Percentiles rank a stretch among this genome's conserved stretches.
phyloP scores from a whole-genome alignment of 345 rosid genomes.

The Microthlaspi erraticum region DNA sequence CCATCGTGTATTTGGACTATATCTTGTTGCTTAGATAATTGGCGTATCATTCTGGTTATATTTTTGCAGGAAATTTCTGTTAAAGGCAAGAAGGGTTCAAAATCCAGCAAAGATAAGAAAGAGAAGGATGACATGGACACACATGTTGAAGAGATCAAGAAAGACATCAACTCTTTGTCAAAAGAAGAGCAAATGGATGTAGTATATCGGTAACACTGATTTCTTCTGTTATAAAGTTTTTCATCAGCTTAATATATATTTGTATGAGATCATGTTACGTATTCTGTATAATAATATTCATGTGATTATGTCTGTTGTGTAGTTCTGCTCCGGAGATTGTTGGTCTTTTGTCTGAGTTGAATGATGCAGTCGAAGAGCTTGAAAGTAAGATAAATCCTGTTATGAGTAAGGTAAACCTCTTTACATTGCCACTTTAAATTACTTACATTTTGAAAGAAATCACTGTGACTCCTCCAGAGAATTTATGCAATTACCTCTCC shows the following conservation, averaged over 20 bases:
- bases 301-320: slow-evolving; percentile 32
- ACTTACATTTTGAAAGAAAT: not conserved
- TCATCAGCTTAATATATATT: slow-evolving; percentile 10
- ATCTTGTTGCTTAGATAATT: slow-evolving; percentile 29
- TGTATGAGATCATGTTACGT: not conserved
- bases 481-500: slow-evolving; percentile 27
- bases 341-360: slow-evolving; percentile 83
- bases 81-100: slow-evolving; percentile 45
- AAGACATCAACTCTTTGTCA: slow-evolving; percentile 77
- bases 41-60: slow-evolving; percentile 15
- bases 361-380: slow-evolving; percentile 71
- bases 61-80: slow-evolving; percentile 61
- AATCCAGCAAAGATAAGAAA: slow-evolving; percentile 42
- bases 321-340: slow-evolving; percentile 96
- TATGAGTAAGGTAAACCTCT: slow-evolving; percentile 58
- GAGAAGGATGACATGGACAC: slow-evolving; percentile 41
- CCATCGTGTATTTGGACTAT: not conserved
- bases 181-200: slow-evolving; percentile 90
- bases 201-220: slow-evolving; percentile 63
- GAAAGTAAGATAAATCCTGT: slow-evolving; percentile 73
- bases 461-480: not conserved
- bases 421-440: slow-evolving; percentile 14
- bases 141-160: slow-evolving; percentile 61
- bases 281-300: slow-evolving; percentile 12
- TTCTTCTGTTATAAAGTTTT: not conserved